phyloP scores from a whole-genome alignment of 225 moss, liverwort and hornwort genomes.

The Polytrichum commune region DNA sequence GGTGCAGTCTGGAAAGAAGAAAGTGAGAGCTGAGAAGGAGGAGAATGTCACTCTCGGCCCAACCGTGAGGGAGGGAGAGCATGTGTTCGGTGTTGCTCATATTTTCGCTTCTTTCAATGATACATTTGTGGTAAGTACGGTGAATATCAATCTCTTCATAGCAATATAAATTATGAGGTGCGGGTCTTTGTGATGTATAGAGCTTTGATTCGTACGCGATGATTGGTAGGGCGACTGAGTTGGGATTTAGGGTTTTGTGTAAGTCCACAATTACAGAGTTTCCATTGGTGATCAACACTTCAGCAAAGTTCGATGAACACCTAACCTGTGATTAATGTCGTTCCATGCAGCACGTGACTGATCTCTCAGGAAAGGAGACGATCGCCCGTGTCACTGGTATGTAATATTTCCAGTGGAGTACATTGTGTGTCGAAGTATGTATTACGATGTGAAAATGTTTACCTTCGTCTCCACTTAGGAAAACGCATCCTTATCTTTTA shows the following conservation, averaged over 20 bases:
- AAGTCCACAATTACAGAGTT: not conserved
- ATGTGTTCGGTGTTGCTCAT: conserved; percentile 83
- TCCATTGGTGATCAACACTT: too few relatives aligned
- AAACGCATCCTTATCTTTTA: too few relatives aligned
- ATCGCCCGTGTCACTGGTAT: conserved; percentile 61
- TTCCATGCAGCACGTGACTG: conserved; percentile 62
- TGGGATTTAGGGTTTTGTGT: not conserved
- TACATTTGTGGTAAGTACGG: conserved; percentile 61
- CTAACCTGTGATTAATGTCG: conserved; percentile 16
- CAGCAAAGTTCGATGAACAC: too few relatives aligned
- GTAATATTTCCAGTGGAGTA: too few relatives aligned
- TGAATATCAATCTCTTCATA: not conserved
- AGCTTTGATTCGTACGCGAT: not conserved
- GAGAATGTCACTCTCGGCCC: conserved; percentile 97
- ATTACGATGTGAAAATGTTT: too few relatives aligned
- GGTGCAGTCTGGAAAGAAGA: conserved; percentile 88
- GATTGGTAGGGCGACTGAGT: not conserved
- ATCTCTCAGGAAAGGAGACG: conserved; percentile 59
- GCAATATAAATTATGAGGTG: too few relatives aligned
- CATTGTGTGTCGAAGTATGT: too few relatives aligned
- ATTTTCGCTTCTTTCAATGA: conserved; percentile 94
- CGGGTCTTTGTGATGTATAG: too few relatives aligned
- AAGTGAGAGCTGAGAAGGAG: conserved; percentile 83
- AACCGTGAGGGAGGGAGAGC: conserved; percentile 84
- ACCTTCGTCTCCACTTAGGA: too few relatives aligned